Base-by-base conservation (phyloP, 2,329 filamentous ascomycete species). In the Trichoderma sp. region DNA sequence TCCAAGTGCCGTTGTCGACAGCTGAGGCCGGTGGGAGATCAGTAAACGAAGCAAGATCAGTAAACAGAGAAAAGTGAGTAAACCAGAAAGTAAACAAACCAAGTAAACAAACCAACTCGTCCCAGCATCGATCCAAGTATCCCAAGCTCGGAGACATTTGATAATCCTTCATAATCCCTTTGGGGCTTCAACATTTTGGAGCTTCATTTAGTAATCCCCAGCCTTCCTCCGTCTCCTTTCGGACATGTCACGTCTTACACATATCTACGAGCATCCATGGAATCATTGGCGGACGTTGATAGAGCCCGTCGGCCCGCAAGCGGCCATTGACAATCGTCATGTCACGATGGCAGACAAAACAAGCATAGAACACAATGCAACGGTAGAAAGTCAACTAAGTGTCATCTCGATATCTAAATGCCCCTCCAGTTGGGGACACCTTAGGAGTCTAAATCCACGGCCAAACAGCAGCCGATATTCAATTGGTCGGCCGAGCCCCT, bases 261-360 rank as follows among this genome's bases (percentile, higher is more conserved):
- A 8, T 49, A 49, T 24, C 47, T 49, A 49, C 43, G 40, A 43
- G 40, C 16, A 8, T 52, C 52, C 35, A 43, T 43, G 29, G 40
- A 43, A 29, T n/a, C 14, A 43, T 27, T 35, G 58, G 29, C 62
- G 40, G 63, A 59, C 10, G 16, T 29, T 52, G 55, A 52, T 52
- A n/a, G 40, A 67, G 63, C n/a, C 63, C 63, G 53, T 7, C 63
- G 53, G 63, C 53, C 63, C 63, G 63, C 27, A 57, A 24, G 63
- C 52, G 63, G 63, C 63, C n/a, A 58, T 35, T 21, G 27, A 21
- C 31, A 33, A 66, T 66, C 53, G n/a, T 35, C 53, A 47, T 21
- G 14, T 47, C 27, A 19, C 24, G 49, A 24, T 33, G 19, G 49
- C 37, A 49, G 53, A 47, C 53, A 19, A 49, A 66, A 58, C 63